A percentile compares a stretch with the other conserved stretches of the same genome.
These are phyloP conservation scores for Solanum pimpinellifolium DNA, from an alignment of 257 asterid genomes.

Conservation along the genomic window DNA sequence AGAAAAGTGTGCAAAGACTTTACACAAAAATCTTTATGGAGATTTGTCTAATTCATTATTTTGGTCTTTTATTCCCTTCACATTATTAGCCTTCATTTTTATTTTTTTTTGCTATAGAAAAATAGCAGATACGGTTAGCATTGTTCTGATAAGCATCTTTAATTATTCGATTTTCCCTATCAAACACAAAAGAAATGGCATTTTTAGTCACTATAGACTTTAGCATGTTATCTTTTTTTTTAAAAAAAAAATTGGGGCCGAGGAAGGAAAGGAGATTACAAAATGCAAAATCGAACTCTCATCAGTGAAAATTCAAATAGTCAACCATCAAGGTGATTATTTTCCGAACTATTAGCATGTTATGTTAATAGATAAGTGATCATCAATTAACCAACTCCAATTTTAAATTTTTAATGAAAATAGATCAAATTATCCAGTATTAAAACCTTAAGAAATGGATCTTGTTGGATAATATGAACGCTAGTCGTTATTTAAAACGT, in stretches of 20 bases:
- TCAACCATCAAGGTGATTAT: no score
- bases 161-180: neutral
- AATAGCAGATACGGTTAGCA: neutral
- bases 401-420: neutral
- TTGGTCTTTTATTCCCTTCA: neutral
- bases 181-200: neutral
- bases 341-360: no score
- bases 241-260: no score
- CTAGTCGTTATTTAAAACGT: neutral
- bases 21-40: neutral
- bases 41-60: neutral
- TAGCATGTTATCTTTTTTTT: neutral
- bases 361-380: neutral
- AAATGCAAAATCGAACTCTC: neutral
- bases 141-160: neutral
- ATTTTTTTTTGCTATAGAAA: neutral
- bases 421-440: neutral
- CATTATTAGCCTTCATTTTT: neutral
- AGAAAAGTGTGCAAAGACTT: neutral
- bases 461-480: neutral
- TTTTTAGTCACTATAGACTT: neutral
- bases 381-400: neutral
- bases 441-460: neutral
- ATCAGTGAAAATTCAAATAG: neutral
- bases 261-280: neutral